Percentiles rank a stretch among this genome's conserved stretches.
Conservation (phyloP, 2,329 filamentous ascomycete genomes). For the Fusarium keratoplasticum region DNA sequence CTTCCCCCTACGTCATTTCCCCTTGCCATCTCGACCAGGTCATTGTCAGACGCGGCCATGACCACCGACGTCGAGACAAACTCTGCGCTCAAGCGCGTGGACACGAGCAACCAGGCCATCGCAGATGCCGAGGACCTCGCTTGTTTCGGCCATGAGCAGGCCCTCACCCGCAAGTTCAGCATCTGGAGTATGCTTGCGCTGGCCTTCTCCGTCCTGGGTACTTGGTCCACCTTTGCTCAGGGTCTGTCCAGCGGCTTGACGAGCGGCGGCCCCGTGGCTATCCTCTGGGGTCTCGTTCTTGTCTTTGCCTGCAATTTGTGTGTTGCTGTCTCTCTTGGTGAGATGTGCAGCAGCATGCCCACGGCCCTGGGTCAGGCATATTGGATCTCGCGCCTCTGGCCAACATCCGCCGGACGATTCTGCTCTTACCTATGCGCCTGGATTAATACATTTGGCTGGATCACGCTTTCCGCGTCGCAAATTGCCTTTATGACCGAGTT, state of each 20-base stretch:
- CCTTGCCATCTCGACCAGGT: slow-evolving; percentile 24
- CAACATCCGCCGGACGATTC: slow-evolving; percentile 59
- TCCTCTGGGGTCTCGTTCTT: slow-evolving; percentile 67
- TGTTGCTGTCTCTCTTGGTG: slow-evolving; percentile 66
- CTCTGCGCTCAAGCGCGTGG: slow-evolving; percentile 37
- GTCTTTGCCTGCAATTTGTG: slow-evolving; percentile 65
- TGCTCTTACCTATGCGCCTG: slow-evolving; percentile 68
- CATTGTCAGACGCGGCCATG: slow-evolving; percentile 41
- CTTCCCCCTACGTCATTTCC: slow-evolving; percentile 25
- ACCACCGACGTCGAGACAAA: slow-evolving; percentile 41
- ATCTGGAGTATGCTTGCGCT: slow-evolving; percentile 68
- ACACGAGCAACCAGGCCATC: slow-evolving; percentile 42
- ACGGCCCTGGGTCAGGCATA: slow-evolving; percentile 70
- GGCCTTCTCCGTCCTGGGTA: slow-evolving; percentile 68
- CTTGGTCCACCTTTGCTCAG: slow-evolving; percentile 69
- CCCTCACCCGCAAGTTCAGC: slow-evolving; percentile 60
- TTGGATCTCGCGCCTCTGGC: slow-evolving; percentile 58
- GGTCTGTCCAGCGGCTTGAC: slow-evolving; percentile 59
- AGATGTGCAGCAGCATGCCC: slow-evolving; percentile 69
- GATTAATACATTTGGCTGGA: slow-evolving; percentile 72
- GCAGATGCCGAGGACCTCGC: slow-evolving; percentile 56
- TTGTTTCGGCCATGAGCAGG: slow-evolving; percentile 54
- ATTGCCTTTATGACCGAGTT: slow-evolving; percentile 70
- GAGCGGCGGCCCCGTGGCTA: slow-evolving; percentile 65
- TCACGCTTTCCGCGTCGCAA: slow-evolving; percentile 64